phyloP scores from a whole-genome alignment of 208 protist species.

The Wallacemonas collosoma region DNA sequence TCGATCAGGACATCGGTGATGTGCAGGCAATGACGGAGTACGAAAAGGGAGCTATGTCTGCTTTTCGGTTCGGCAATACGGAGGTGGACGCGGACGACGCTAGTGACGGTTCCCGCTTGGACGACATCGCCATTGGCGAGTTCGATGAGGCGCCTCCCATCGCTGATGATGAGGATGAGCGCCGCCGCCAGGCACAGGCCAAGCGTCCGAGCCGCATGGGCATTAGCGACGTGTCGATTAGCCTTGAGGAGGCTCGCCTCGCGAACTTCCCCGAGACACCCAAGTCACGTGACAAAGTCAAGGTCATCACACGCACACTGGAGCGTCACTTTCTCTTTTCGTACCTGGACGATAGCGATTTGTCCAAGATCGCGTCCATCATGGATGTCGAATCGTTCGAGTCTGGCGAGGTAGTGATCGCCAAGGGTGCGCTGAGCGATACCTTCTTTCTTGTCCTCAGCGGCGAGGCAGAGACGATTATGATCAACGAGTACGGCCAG shows the following conservation, averaged over 20 bases:
- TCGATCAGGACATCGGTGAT: conserved; percentile 11
- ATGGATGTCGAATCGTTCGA: conserved; percentile 54
- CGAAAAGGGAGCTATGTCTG: conserved; percentile 22
- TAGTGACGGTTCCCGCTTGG: conserved; percentile 14
- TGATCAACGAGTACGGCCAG: conserved; percentile 23
- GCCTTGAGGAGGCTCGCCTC: conserved; percentile 45
- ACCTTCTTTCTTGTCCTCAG: conserved; percentile 69
- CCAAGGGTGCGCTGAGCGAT: conserved; percentile 43
- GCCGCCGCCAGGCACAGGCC: conserved; percentile 43
- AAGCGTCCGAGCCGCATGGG: conserved; percentile 49
- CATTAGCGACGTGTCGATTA: conserved; percentile 48
- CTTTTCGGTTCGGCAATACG: conserved; percentile 39
- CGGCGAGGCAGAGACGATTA: conserved; percentile 48
- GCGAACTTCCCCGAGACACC: conserved; percentile 50
- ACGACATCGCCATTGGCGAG: neutral
- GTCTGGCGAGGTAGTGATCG: conserved; percentile 24
- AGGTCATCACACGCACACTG: conserved; percentile 55
- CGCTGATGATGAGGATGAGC: conserved; percentile 48
- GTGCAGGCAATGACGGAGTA: conserved; percentile 10
- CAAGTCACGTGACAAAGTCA: conserved; percentile 60
- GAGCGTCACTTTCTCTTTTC: conserved; percentile 78
- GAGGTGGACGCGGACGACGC: conserved; percentile 10
- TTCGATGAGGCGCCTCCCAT: conserved; percentile 26
- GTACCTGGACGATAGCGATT: conserved; percentile 63
- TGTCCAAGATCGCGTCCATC: conserved; percentile 53